Percentiles rank a stretch among this genome's conserved stretches.
Conservation (phyloP, 2,329 filamentous ascomycete genomes). For the Teratosphaeria gauchensis region DNA sequence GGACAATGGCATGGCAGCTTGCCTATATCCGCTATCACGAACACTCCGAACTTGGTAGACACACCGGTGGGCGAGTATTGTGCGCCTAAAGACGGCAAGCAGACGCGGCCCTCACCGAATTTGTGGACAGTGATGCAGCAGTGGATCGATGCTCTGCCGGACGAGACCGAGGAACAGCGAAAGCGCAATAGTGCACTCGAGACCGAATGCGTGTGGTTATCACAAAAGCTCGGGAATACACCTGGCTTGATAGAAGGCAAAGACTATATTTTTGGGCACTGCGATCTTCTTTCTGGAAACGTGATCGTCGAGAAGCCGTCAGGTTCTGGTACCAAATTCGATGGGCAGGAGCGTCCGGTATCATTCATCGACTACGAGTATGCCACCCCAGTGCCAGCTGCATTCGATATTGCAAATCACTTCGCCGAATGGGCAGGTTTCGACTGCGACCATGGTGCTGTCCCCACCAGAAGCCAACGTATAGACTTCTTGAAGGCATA, state of each 20-base stretch:
- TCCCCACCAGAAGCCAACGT: conserved; percentile 70
- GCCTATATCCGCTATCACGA: conserved; percentile 44
- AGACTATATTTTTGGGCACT: conserved; percentile 85
- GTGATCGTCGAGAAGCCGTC: conserved; percentile 61
- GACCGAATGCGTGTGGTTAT: conserved; percentile 61
- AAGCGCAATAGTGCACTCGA: conserved; percentile 60
- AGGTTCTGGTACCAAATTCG: conserved; percentile 18
- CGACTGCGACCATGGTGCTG: conserved; percentile 77
- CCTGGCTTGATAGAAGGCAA: conserved; percentile 61
- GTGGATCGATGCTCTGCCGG: conserved; percentile 82
- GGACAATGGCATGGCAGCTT: conserved; percentile 84
- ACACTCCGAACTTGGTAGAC: conserved; percentile 21
- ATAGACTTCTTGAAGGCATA: conserved; percentile 78
- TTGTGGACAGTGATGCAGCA: conserved; percentile 93
- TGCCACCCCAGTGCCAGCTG: conserved; percentile 82
- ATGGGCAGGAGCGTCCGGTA: conserved; percentile 34
- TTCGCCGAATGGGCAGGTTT: conserved; percentile 98
- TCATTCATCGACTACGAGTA: conserved; percentile 99
- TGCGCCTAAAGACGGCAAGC: conserved; percentile 16
- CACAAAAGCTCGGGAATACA: conserved; percentile 62
- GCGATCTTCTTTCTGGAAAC: conserved; percentile 91
- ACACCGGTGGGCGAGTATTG: conserved; percentile 12
- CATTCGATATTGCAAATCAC: conserved; percentile 95
- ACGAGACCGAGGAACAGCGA: conserved; percentile 57
- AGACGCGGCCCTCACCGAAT: conserved; percentile 67